phyloP scores from a whole-genome alignment of 129 eudicot genomes.

The Heracleum sosnowskyi region DNA sequence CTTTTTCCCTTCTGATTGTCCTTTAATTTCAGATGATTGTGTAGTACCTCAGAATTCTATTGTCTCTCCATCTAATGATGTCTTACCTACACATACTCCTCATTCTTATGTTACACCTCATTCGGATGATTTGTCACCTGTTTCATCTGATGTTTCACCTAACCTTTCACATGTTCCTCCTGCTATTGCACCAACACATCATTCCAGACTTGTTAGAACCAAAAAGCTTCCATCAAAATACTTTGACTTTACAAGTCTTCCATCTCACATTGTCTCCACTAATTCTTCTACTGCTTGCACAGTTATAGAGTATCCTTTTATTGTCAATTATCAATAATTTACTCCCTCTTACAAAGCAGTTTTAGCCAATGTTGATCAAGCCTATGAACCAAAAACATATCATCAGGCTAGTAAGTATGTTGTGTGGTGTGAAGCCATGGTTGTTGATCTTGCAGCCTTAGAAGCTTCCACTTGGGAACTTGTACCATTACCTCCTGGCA shows the following conservation, averaged over 20 bases:
- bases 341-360: neutral
- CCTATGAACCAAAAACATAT: neutral
- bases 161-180: too few species aligned
- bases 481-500: too few species aligned
- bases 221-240: neutral
- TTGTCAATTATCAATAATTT: too few species aligned
- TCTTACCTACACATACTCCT: too few species aligned
- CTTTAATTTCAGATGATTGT: accelerated
- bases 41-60: too few species aligned
- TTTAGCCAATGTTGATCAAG: neutral
- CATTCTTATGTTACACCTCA: neutral
- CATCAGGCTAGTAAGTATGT: neutral
- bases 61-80: too few species aligned
- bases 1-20: neutral
- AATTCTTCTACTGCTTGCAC: too few species aligned
- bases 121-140: neutral
- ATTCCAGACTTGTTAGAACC: neutral
- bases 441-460: neutral
- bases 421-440: neutral
- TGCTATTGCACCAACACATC: too few species aligned
- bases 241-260: neutral
- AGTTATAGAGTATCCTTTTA: too few species aligned
- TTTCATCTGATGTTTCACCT: neutral
- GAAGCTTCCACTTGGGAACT: too few species aligned
- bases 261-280: neutral